Evolutionary conservation across 2,329 filamentous ascomycete species (phyloP).

Genomic region (Periconia sp.): DNA sequence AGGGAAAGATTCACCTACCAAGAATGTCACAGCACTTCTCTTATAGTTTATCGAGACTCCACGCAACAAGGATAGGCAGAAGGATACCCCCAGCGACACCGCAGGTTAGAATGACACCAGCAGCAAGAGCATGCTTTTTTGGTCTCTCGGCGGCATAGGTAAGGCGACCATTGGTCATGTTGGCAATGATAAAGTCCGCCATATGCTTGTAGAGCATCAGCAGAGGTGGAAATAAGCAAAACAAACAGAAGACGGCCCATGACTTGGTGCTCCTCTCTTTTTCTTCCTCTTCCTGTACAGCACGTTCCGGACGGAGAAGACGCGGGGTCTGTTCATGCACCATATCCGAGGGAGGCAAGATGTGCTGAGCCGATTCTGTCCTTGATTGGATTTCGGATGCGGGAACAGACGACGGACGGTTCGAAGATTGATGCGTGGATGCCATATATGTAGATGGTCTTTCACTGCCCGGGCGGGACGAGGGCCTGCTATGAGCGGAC

Average conservation of each 20-base stretch:
- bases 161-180: conserved; percentile 32
- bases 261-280: conserved; percentile 30
- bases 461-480: conserved; percentile 15
- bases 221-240: conserved; percentile 38
- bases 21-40: not conserved
- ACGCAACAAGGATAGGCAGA: conserved; percentile 23
- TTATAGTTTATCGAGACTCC: conserved; percentile 6
- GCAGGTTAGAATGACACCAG: conserved; percentile 33
- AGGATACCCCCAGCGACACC: conserved; percentile 22
- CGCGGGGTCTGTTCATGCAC: conserved; percentile 31
- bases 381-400: conserved; percentile 2
- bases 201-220: conserved; percentile 40
- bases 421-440: not conserved
- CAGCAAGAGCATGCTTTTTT: conserved; percentile 35
- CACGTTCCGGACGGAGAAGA: conserved; percentile 31
- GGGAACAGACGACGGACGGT: conserved; percentile 23
- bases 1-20: not conserved
- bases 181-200: conserved; percentile 35
- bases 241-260: conserved; percentile 35
- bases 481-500: conserved; percentile 21
- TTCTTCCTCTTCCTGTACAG: conserved; percentile 24
- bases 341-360: conserved; percentile 10
- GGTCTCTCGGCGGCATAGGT: conserved; percentile 28
- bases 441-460: conserved; percentile 7
- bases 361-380: conserved; percentile 3